phyloP scores from a whole-genome alignment of 116 monocot genomes.

The Phalaenopsis hybrid region DNA sequence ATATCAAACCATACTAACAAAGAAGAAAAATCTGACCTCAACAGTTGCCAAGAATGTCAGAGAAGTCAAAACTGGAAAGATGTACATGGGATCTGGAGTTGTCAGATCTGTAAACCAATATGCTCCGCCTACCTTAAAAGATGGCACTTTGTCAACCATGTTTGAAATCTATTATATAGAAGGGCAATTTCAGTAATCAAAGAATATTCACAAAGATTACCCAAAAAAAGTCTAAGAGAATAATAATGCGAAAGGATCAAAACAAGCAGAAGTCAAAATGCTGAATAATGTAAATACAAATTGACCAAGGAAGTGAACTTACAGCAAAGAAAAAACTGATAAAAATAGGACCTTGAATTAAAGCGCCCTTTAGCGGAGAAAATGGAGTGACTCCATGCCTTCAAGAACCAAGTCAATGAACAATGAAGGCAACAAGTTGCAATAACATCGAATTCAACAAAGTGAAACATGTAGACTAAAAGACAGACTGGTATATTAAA shows the following conservation, averaged over 20 bases:
- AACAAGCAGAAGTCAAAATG: background rate
- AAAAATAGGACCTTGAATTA: slow-evolving; percentile 94
- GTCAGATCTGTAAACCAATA: slow-evolving; percentile 98
- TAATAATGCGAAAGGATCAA: background rate
- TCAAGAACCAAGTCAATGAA: slow-evolving; percentile 13
- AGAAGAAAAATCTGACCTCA: slow-evolving; percentile 47
- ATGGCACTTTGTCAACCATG: slow-evolving; percentile 96
- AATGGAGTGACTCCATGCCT: slow-evolving; percentile 95
- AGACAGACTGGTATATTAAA: background rate
- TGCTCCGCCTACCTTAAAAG: slow-evolving; percentile 82
- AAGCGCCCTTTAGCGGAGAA: slow-evolving; percentile 82
- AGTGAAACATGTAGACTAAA: background rate
- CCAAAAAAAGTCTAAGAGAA: background rate
- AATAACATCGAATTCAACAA: background rate
- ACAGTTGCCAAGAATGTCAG: slow-evolving; percentile 73
- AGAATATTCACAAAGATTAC: background rate
- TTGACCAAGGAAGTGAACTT: slow-evolving; percentile 23
- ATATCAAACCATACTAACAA: background rate
- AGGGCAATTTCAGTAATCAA: background rate
- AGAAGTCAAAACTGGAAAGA: slow-evolving; percentile 76
- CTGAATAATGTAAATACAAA: background rate
- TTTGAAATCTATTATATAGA: slow-evolving; percentile 67
- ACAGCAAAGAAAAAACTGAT: slow-evolving; percentile 96
- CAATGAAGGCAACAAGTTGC: slow-evolving; percentile 11
- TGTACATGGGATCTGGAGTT: slow-evolving; percentile 70